A percentile compares a stretch with the other conserved stretches of the same genome.
Evolutionary conservation across 2,329 filamentous ascomycete genomes (phyloP).

Genomic region (Neofusicoccum sp.): DNA sequence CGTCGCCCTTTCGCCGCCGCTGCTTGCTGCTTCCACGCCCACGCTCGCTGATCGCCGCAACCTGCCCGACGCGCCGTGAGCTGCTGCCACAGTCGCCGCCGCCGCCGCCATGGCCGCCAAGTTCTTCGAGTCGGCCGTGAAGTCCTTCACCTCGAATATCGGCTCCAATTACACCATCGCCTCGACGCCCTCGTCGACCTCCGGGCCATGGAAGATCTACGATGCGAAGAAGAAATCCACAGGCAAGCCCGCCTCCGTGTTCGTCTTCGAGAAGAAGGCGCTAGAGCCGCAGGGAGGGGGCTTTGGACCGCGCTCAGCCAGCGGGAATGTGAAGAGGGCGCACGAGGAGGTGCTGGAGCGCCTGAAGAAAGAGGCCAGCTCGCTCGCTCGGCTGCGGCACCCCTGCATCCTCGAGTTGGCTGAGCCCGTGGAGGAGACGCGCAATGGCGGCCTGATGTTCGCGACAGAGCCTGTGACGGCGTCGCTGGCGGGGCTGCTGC

Average conservation of each 20-base stretch:
- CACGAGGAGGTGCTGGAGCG: slow-evolving; percentile 90
- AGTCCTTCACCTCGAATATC: slow-evolving; percentile 93
- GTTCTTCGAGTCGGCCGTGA: slow-evolving; percentile 88
- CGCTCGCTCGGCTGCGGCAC: slow-evolving; percentile 82
- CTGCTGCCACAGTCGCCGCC: slow-evolving; percentile 19
- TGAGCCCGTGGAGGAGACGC: slow-evolving; percentile 92
- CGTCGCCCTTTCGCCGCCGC: slow-evolving; percentile 11
- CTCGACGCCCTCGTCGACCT: slow-evolving; percentile 69
- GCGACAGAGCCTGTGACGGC: slow-evolving; percentile 89
- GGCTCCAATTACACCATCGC: slow-evolving; percentile 85
- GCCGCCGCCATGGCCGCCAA: slow-evolving; percentile 57
- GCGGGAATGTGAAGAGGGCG: slow-evolving; percentile 70
- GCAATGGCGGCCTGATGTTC: slow-evolving; percentile 89
- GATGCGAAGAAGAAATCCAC: slow-evolving; percentile 97
- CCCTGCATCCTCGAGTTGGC: slow-evolving; percentile 89
- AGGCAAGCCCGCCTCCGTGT: slow-evolving; percentile 83
- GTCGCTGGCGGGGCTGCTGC: slow-evolving; percentile 76
- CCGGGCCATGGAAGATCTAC: slow-evolving; percentile 96
- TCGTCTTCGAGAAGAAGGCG: slow-evolving; percentile 88
- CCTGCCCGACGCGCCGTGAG: neutral
- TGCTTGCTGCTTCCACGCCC: slow-evolving; percentile 16
- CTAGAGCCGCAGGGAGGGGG: slow-evolving; percentile 68
- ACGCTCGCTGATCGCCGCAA: slow-evolving; percentile 27
- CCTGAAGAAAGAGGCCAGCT: slow-evolving; percentile 86
- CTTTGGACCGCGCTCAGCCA: slow-evolving; percentile 55